Evolutionary conservation across 768 basidiomycete genomes (phyloP).

Genomic region (Collybia mongolica): DNA sequence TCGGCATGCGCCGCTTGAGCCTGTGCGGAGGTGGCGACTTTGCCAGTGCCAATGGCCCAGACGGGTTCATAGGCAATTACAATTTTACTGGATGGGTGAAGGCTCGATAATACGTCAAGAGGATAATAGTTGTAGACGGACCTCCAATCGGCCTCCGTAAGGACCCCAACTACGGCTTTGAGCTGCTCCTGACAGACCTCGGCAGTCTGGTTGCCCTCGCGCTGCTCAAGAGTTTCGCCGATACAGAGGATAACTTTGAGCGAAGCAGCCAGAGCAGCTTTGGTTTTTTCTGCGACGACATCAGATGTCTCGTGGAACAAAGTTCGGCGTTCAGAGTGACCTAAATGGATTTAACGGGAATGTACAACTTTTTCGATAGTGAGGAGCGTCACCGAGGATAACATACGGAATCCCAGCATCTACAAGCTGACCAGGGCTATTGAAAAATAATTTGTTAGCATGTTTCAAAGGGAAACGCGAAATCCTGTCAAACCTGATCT

Average conservation of each 20-base stretch:
- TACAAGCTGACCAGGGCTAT: slow-evolving; percentile 77
- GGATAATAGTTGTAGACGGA: slow-evolving; percentile 30
- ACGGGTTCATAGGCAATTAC: slow-evolving; percentile 97
- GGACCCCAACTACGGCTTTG: slow-evolving; percentile 63
- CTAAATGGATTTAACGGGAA: slow-evolving; percentile 29
- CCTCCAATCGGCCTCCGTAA: slow-evolving; percentile 78
- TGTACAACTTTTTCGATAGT: background rate
- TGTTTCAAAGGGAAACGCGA: background rate
- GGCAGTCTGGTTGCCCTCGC: slow-evolving; percentile 77
- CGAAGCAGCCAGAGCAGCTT: slow-evolving; percentile 71
- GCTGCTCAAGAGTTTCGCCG: slow-evolving; percentile 88
- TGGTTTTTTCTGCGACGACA: slow-evolving; percentile 82
- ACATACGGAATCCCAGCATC: slow-evolving; percentile 90
- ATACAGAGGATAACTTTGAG: slow-evolving; percentile 94
- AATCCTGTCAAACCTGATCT: slow-evolving; percentile 69
- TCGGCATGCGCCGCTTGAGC: slow-evolving; percentile 91
- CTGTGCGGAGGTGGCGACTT: slow-evolving; percentile 88
- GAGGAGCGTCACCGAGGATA: slow-evolving; percentile 65
- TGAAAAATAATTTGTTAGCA: background rate
- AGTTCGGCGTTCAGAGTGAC: slow-evolving; percentile 95
- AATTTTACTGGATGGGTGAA: slow-evolving; percentile 58
- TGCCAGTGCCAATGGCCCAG: slow-evolving; percentile 99
- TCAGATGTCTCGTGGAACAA: slow-evolving; percentile 88
- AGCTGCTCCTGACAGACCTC: slow-evolving; percentile 83
- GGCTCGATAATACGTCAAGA: background rate